Evolutionary conservation across 352 stramenopile species (phyloP), one percentile per base, ranked within the genome.

Genomic region (Blastocystis sp.): DNA sequence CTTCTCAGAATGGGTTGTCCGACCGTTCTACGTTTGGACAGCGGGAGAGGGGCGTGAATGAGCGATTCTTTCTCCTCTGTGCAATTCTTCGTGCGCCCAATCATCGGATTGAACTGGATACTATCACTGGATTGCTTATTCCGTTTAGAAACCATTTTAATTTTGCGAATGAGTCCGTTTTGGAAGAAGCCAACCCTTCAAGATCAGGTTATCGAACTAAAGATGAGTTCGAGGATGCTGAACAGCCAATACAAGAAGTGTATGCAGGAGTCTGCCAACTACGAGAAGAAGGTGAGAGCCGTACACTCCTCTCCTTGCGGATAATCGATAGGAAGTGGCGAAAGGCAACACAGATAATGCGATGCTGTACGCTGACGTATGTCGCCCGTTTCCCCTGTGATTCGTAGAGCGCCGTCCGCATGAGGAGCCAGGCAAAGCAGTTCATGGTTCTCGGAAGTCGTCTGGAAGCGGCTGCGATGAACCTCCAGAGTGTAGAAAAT

Each of bases 311-410:
- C n/a, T 1, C 16, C n/a, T 1, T 13, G 10, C 1, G 41, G 6
- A 55, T 82, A 2, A 82, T n/a, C 26, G 26, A 61, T 69, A 82
- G 74, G 74, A 82, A 62, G 50, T 82, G 35, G 45, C 59, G 1
- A 82, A 82, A 29, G 74, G 74, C 45, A 82, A 82, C 65, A 50
- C 67, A n/a, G 74, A 82, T 37, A 62, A 9, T n/a, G 74, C 74
- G 35, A 82, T 67, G 50, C 41, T 82, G 29, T 82, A 82, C 39
- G 74, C 74, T 26, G 51, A 82, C n/a, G 74, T 82, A 50, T 12
- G 33, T 1, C 19, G 67, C 41, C 9, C 21, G 12, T 66, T 39
- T 41, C 12, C 2, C 16, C 37, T 37, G 4, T 82, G 35, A 82
- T 45, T 21, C 2, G 45, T 66, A 82, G 74, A 82, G 74, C 41